These are phyloP conservation scores for Rubia peregrina DNA, from an alignment of 305 asterid genomes.

Conservation along the genomic window DNA sequence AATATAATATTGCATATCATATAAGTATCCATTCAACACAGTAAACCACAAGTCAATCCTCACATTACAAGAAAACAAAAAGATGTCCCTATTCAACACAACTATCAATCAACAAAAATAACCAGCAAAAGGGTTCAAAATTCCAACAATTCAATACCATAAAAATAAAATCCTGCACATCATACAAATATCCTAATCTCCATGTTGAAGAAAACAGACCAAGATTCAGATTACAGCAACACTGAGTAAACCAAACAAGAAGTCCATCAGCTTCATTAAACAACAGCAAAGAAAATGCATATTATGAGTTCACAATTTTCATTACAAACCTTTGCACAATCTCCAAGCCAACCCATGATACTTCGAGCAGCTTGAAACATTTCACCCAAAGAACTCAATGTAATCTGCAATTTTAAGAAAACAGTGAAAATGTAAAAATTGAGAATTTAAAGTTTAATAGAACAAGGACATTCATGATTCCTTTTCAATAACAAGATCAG, in stretches of 20 bases:
- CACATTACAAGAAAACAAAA: neutral
- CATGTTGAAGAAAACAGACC: neutral
- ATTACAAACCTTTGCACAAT: conserved; percentile 85
- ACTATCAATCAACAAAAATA: neutral
- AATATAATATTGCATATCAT: neutral
- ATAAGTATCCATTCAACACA: neutral
- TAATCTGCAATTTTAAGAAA: conserved; percentile 35
- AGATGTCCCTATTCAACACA: neutral
- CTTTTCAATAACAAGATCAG: neutral
- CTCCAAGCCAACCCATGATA: conserved; percentile 96
- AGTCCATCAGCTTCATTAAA: neutral
- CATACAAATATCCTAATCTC: neutral
- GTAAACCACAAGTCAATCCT: neutral
- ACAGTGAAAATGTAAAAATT: neutral
- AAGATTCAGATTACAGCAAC: neutral
- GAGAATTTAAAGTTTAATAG: neutral
- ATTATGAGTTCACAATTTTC: neutral
- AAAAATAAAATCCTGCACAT: neutral
- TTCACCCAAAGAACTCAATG: conserved; percentile 84
- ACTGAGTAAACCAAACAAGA: too few relatives aligned
- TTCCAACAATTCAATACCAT: neutral
- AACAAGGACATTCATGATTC: neutral
- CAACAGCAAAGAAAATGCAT: neutral
- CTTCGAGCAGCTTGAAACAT: conserved; percentile 97
- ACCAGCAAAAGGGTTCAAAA: neutral